Evolutionary conservation across 2,329 filamentous ascomycete species (phyloP).

Genomic region (Cladobotryum mycophilum): DNA sequence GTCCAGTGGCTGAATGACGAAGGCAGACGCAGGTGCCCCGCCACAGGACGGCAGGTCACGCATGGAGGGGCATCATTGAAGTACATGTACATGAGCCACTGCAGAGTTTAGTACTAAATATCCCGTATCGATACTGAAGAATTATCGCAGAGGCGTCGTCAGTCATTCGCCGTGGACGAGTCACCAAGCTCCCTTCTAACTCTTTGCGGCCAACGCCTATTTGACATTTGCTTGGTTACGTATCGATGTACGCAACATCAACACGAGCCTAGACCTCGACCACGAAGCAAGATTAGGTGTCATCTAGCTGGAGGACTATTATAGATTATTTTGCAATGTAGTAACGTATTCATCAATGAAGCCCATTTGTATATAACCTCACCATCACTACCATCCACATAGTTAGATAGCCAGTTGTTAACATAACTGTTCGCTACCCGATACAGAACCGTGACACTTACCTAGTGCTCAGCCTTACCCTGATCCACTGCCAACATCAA

Average conservation of each 20-base stretch:
- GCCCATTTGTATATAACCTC: too few species aligned
- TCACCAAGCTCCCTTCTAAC: neutral
- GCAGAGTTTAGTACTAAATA: neutral
- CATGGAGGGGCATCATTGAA: neutral
- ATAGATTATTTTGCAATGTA: too few species aligned
- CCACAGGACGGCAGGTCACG: slow-evolving; percentile 1
- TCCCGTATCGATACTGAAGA: neutral
- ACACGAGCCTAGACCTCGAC: too few species aligned
- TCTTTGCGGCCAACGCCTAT: slow-evolving; percentile 2
- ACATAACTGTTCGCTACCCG: too few species aligned
- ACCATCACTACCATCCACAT: too few species aligned
- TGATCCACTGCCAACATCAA: too few species aligned
- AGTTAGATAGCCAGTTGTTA: too few species aligned
- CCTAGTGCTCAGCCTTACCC: too few species aligned
- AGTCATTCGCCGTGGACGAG: neutral
- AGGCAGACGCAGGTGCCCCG: slow-evolving; percentile 12
- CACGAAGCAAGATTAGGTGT: too few species aligned
- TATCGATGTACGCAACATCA: slow-evolving; percentile 9
- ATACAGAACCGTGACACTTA: too few species aligned
- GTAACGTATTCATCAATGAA: too few species aligned
- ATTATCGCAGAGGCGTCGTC: neutral
- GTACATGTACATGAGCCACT: slow-evolving; percentile 2
- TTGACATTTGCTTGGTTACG: neutral
- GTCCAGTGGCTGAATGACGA: slow-evolving; percentile 13
- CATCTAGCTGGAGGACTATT: too few species aligned